Evolutionary conservation across 1,284 basidiomycete genomes (phyloP), one percentile per base, ranked within the genome.

Genomic region (Coniophora puteana): DNA sequence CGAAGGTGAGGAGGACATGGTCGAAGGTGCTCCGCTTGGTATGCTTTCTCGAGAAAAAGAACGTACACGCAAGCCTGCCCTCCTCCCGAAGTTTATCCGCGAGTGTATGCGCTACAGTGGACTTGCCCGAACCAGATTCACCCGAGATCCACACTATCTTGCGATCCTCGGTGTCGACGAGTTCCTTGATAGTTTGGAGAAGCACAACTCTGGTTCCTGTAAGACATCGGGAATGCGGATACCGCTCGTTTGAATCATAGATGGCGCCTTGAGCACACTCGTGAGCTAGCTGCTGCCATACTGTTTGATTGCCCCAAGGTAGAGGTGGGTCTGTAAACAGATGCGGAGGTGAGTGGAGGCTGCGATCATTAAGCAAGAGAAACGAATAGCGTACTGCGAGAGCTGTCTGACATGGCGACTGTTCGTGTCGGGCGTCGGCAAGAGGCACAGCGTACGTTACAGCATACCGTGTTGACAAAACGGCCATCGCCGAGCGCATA

Each of bases 141-240:
- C 52, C 50, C 10, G 50, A 54, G 13, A 54, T 28, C 52, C 51
- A 53, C 17, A 55, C 41, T 3, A 44, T 13, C 6, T 45, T 44
- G 23, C 38, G 18, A 29, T 37, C 32, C 8, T 33, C 31, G 23
- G 35, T 36, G 5, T 53, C 48, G 8, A 39, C 22, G 53, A 51
- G 55, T 4, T 51, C 51, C 5, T 41, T 12, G 8, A 54, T 24
- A 8, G 38, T 38, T 26, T 26, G 40, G 4, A 54, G 53, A 4
- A 58, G 24, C 28, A 51, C 52, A 42, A 43, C 12, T 2, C 52
- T 47, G 3, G 52, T 57, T n/a, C 54, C 54, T 40, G 52, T 43
- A 24, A 53, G 43, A 31, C 50, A 57, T 22, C 42, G 50, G 38
- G 53, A 42, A 1, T 54, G 51, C 1, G 53, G 52, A 36, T 55